Conservation (phyloP, 306 rosid genomes). For the Fagus crenata region DNA sequence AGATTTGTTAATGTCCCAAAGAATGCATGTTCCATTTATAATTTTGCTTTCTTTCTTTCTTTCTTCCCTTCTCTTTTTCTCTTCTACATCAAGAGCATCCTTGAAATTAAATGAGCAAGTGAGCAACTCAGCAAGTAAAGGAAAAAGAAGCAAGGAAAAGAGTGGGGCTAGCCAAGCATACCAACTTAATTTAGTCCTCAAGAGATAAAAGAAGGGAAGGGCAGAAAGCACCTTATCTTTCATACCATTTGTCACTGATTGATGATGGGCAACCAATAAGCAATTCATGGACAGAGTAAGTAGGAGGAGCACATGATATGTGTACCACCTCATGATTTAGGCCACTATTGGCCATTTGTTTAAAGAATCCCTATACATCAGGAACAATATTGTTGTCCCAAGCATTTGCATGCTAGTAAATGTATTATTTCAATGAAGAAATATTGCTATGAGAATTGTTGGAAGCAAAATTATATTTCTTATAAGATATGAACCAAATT, state of each 20-base stretch:
- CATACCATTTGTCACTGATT: conserved; percentile 13
- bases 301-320: conserved; percentile 37
- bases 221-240: conserved; percentile 23
- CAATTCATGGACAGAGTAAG: conserved; percentile 30
- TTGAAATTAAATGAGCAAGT: neutral
- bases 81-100: too few species aligned
- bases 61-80: neutral
- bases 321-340: conserved; percentile 41
- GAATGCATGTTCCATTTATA: neutral
- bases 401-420: too few species aligned
- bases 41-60: too few species aligned
- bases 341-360: conserved; percentile 26
- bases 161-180: neutral
- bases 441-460: neutral
- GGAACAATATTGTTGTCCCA: neutral
- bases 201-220: conserved; percentile 1
- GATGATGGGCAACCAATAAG: conserved; percentile 31
- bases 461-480: neutral
- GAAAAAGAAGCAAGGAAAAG: too few species aligned
- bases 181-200: neutral
- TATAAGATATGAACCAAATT: neutral
- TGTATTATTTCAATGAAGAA: neutral
- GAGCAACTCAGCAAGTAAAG: neutral
- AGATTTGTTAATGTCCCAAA: neutral
- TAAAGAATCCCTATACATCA: neutral